Evolutionary conservation across 176 grass and related monocot species (phyloP).

Genomic region (Chrysopogon serrulatus): DNA sequence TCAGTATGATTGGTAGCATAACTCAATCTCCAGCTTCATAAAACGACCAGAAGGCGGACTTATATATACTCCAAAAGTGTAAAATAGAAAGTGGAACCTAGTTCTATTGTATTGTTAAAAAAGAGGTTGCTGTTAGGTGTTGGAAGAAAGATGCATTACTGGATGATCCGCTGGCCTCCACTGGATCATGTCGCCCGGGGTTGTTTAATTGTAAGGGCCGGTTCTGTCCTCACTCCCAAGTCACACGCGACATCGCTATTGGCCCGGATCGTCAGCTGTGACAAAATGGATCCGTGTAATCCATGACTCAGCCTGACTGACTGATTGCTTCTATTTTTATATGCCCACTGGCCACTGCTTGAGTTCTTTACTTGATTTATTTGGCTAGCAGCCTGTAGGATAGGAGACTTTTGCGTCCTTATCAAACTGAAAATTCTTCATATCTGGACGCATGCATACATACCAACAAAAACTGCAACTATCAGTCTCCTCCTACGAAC

Average conservation of each 20-base stretch:
- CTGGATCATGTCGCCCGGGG: not conserved
- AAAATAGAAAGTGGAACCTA: too few species aligned
- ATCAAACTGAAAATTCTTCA: not conserved
- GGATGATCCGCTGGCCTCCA: not conserved
- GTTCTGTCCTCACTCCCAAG: not conserved
- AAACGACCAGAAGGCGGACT: too few species aligned
- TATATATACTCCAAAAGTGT: too few species aligned
- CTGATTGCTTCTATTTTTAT: not conserved
- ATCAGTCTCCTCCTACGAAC: not conserved
- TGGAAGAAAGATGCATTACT: not conserved
- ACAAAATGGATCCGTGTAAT: not conserved
- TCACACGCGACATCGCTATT: not conserved
- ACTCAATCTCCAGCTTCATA: too few species aligned
- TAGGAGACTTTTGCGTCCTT: not conserved
- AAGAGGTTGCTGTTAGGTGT: not conserved
- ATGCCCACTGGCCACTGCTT: not conserved
- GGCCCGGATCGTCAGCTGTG: not conserved
- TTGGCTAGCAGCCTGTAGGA: not conserved
- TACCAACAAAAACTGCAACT: not conserved
- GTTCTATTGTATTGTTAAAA: too few species aligned
- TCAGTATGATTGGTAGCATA: too few species aligned
- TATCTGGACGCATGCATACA: not conserved
- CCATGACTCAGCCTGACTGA: not conserved
- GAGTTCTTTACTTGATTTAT: not conserved
- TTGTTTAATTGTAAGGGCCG: not conserved